Conservation (phyloP, 2,329 filamentous ascomycete species). For the Tolypocladium pustulatum region DNA sequence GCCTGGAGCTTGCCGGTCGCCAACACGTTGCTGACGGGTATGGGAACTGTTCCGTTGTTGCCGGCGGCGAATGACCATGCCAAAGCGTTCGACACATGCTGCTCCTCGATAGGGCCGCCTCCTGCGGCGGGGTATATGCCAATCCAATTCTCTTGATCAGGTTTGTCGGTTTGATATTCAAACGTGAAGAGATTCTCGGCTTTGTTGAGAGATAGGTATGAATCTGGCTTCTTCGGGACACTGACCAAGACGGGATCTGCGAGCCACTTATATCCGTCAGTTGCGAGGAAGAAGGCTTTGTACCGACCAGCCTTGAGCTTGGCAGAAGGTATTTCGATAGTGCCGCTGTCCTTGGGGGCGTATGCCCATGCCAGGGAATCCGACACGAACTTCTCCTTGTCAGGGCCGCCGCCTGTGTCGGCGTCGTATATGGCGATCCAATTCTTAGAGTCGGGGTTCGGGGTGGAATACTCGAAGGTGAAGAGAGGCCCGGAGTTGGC, state of each 20-base stretch:
- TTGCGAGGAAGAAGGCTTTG: constrained; percentile 24
- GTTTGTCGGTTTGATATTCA: constrained; percentile 18
- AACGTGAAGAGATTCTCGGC: constrained; percentile 15
- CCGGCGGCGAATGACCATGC: constrained; percentile 22
- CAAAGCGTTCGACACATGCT: constrained; percentile 16
- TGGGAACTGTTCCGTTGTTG: constrained; percentile 13
- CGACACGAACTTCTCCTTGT: constrained; percentile 15
- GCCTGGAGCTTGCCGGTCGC: constrained; percentile 21
- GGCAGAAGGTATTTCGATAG: constrained; percentile 12
- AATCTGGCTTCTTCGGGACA: constrained; percentile 5
- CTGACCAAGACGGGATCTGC: constrained; percentile 21
- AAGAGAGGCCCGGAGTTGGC: constrained; percentile 8
- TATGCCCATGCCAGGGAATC: constrained; percentile 23
- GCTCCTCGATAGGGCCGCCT: constrained; percentile 23
- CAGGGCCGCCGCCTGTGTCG: constrained; percentile 21
- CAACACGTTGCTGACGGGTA: constrained; percentile 12
- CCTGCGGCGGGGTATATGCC: constrained; percentile 21
- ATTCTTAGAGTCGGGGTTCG: constrained; percentile 16
- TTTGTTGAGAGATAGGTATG: background rate
- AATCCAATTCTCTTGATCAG: constrained; percentile 25
- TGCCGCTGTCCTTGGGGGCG: constrained; percentile 16
- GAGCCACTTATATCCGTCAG: constrained; percentile 24
- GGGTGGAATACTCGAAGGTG: constrained; percentile 25
- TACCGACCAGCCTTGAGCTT: constrained; percentile 20
- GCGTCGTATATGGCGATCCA: constrained; percentile 26